phyloP scores from a whole-genome alignment of 2,329 filamentous ascomycete species.

The Diaporthe amygdali region DNA sequence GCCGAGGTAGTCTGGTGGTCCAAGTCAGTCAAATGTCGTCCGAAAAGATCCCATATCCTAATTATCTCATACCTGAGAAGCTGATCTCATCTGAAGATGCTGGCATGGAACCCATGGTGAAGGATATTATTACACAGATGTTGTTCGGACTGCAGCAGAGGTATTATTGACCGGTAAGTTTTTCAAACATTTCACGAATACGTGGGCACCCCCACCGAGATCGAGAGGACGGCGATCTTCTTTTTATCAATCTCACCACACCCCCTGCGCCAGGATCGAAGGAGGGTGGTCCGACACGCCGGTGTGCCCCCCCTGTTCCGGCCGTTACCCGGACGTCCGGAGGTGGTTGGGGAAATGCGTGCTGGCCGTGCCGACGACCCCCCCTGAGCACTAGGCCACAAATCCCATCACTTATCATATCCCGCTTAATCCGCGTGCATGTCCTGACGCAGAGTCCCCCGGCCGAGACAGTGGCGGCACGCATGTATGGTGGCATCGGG shows the following conservation, averaged over 20 bases:
- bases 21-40: not conserved
- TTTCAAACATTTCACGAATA: not conserved
- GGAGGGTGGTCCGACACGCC: not conserved
- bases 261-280: not conserved
- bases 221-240: not conserved
- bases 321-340: constrained; percentile 14
- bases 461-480: no score
- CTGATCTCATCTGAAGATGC: constrained; percentile 21
- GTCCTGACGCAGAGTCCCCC: not conserved
- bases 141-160: not conserved
- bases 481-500: not conserved
- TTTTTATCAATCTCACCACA: constrained; percentile 2
- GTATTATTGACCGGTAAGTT: not conserved
- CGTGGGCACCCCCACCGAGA: not conserved
- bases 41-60: not conserved
- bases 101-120: constrained; percentile 20
- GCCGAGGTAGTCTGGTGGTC: constrained; percentile 30
- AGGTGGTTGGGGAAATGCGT: constrained; percentile 19
- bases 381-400: not conserved
- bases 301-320: constrained; percentile 2
- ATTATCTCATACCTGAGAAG: constrained; percentile 18
- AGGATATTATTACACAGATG: not conserved
- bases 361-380: not conserved
- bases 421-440: not conserved
- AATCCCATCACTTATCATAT: not conserved